Evolutionary conservation across 2,329 filamentous ascomycete genomes (phyloP), one percentile per base, ranked within the genome.

Genomic region (Apiospora kogelbergensis): DNA sequence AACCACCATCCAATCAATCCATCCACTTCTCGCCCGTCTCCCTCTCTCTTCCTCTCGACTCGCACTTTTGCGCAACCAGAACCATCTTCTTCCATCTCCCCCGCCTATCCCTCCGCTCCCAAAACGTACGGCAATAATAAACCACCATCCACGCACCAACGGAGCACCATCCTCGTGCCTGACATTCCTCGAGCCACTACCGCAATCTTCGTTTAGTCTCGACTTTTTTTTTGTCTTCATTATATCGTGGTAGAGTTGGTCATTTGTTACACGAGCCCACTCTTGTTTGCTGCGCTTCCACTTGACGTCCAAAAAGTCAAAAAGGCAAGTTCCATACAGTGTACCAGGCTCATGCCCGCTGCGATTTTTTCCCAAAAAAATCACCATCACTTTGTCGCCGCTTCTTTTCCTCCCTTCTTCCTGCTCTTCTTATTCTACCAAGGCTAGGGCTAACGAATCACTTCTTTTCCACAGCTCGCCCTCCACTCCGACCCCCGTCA

Each of bases 401-500:
- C 53, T 60, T 60, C 53, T 37, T 37, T 30, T 60, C 30, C 17
- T 22, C 9, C 30, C 53, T n/a, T 37, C 26, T 37, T 37, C 30
- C 22, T 37, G 17, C 33, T 20, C 15, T 57, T 33, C 26, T 57
- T 57, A 26, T n/a, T 60, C 53, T 60, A n/a, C 53, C 53, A 60
- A 33, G 15, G 26, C 53, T 60, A 60, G 30, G 53, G 53, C 53
- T 60, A 60, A 60, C 53, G 17, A 33, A 37, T 60, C 30, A 10
- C 30, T n/a, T 26, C 37, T 42, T 42, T 42, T 65, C 33, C 63
- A 65, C 63, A 65, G 63, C 11, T 24, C 63, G 41, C 37, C 37
- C 41, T 42, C n/a, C 63, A 44, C 37, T 65, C 20, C 63, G 63
- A 65, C n/a, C 63, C 63, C 37, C n/a, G 63, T 65, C 63, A 41